A percentile compares a stretch with the other conserved stretches of the same genome.
phyloP scores from a whole-genome alignment of 2,329 filamentous ascomycete species.

The Fonsecaea pedrosoi region DNA sequence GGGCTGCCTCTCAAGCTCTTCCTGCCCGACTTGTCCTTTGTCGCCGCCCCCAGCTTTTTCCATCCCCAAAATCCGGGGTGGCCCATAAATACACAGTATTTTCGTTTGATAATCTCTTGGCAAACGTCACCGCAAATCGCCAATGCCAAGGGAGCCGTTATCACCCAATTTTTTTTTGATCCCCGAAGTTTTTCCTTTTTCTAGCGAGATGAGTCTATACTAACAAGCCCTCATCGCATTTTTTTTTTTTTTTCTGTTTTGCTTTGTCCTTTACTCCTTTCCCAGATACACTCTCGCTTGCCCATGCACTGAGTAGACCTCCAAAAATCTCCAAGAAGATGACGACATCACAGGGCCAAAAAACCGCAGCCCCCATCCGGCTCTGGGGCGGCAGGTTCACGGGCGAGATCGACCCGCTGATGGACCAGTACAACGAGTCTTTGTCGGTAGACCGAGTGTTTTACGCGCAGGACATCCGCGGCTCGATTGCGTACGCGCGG shows the following conservation, averaged over 20 bases:
- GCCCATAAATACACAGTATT: neutral
- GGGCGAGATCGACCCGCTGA: slow-evolving; percentile 84
- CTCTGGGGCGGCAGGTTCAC: slow-evolving; percentile 44
- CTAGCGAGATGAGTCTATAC: neutral
- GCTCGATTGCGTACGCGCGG: slow-evolving; percentile 79
- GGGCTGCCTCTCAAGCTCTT: too few relatives aligned
- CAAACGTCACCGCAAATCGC: neutral
- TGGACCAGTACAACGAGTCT: slow-evolving; percentile 81
- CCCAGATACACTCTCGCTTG: too few relatives aligned
- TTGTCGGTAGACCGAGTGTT: slow-evolving; percentile 80
- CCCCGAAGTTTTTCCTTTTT: slow-evolving; percentile 6
- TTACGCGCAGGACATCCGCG: slow-evolving; percentile 80
- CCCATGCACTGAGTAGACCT: too few relatives aligned
- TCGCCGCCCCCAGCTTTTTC: neutral
- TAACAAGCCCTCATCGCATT: too few relatives aligned
- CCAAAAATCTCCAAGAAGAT: neutral
- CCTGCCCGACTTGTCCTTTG: too few relatives aligned
- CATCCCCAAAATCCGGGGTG: neutral
- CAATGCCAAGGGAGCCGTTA: neutral
- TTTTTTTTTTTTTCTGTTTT: too few relatives aligned
- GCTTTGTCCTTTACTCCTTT: too few relatives aligned
- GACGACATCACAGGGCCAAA: slow-evolving; percentile 13
- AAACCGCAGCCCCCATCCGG: slow-evolving; percentile 29
- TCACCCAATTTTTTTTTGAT: neutral
- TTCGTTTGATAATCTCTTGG: neutral